A percentile compares a stretch with the other conserved stretches of the same genome.
phyloP scores from a whole-genome alignment of 2,329 filamentous ascomycete genomes.

The Cladosporium cucumerinum region DNA sequence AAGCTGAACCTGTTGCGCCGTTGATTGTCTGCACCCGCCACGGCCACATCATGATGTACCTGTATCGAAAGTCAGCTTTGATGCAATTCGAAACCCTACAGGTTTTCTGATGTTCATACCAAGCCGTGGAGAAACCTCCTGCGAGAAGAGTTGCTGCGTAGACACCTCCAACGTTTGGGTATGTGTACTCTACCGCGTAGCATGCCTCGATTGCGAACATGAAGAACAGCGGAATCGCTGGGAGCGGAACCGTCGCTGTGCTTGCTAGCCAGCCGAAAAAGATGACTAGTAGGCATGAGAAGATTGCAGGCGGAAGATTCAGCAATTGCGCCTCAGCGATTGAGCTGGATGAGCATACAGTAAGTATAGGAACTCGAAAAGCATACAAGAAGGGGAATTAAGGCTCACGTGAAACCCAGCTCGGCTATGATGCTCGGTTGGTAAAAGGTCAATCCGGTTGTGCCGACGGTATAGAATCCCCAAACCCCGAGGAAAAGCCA shows the following conservation, averaged over 20 bases:
- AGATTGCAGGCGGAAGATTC: constrained; percentile 16
- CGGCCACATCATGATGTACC: constrained; percentile 19
- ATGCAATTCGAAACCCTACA: background rate
- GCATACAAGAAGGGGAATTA: background rate
- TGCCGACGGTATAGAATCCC: constrained; percentile 48
- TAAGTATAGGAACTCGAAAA: background rate
- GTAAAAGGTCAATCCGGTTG: constrained; percentile 44
- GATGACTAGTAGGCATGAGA: constrained; percentile 15
- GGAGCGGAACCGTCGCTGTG: background rate
- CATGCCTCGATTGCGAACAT: constrained; percentile 13
- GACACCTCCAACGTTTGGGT: constrained; percentile 14
- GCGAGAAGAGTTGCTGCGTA: constrained; percentile 18
- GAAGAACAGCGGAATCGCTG: constrained; percentile 6
- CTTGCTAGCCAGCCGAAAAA: constrained; percentile 18
- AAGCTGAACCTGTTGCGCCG: constrained; percentile 17
- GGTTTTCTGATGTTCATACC: background rate
- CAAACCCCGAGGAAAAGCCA: constrained; percentile 49
- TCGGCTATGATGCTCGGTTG: constrained; percentile 40
- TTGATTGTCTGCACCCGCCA: constrained; percentile 18
- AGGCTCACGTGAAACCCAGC: constrained; percentile 18
- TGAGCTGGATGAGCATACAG: background rate
- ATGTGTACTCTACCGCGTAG: constrained; percentile 16
- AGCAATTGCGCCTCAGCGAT: constrained; percentile 19
- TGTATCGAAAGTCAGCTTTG: background rate
- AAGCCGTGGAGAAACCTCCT: constrained; percentile 1